phyloP scores from a whole-genome alignment of 768 basidiomycete species.

The Podaxis carcinomalis region DNA sequence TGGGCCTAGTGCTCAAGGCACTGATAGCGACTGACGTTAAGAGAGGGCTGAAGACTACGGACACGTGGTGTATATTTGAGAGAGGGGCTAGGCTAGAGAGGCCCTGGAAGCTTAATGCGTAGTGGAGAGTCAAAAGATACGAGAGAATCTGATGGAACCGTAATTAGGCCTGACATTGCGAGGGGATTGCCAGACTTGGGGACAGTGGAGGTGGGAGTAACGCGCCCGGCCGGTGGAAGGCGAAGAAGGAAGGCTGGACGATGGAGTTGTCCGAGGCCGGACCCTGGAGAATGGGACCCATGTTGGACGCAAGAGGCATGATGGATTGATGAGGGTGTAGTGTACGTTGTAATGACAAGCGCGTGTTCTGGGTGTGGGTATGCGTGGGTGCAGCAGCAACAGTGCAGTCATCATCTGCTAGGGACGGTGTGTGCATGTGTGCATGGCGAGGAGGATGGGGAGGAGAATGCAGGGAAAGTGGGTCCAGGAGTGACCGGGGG shows the following conservation, averaged over 20 bases:
- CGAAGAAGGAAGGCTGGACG: neutral
- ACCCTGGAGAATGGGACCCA: neutral
- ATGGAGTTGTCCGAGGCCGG: neutral
- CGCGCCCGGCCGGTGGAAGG: neutral
- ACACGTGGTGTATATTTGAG: neutral
- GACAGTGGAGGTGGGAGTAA: neutral
- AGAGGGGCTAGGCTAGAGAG: neutral
- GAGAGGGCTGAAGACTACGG: neutral
- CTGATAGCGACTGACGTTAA: neutral
- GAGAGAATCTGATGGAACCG: neutral
- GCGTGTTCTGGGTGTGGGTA: neutral
- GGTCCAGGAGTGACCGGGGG: slow-evolving; percentile 5
- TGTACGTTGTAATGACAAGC: neutral
- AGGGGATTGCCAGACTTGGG: neutral
- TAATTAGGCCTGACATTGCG: neutral
- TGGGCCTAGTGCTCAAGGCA: neutral
- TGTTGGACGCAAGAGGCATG: neutral
- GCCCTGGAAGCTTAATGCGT: neutral
- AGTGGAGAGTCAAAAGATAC: neutral
- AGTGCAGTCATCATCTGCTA: neutral
- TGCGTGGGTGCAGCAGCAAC: neutral
- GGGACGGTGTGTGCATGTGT: neutral
- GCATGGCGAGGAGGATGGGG: neutral
- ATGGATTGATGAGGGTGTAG: neutral
- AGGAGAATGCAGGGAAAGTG: neutral